Percentiles rank a stretch among this genome's conserved stretches.
Evolutionary conservation across 139 green algal species (phyloP).

Genomic region (Volvox reticuliferus): DNA sequence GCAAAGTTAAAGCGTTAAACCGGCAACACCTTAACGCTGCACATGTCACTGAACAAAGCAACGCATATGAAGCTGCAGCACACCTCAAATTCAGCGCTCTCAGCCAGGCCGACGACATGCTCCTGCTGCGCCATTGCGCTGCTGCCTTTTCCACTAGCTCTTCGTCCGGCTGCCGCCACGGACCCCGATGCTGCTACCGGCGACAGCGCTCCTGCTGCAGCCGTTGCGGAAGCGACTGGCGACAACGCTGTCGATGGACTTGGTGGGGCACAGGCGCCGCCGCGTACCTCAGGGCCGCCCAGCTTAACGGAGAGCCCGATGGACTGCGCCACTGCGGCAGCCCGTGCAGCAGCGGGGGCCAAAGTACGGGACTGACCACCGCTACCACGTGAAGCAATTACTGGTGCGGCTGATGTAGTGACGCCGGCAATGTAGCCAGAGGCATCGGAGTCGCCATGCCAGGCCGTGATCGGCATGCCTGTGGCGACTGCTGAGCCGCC

Average conservation of each 20-base stretch:
- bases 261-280: background rate
- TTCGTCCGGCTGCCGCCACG: too few species aligned
- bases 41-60: too few species aligned
- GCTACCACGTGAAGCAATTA: background rate
- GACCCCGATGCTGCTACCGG: background rate
- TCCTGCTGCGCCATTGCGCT: background rate
- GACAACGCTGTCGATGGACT: background rate
- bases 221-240: too few species aligned
- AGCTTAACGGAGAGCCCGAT: slow-evolving; percentile 25
- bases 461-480: background rate
- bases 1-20: too few species aligned
- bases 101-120: background rate
- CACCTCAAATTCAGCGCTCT: too few species aligned
- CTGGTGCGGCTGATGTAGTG: background rate
- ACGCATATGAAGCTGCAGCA: too few species aligned
- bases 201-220: background rate
- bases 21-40: too few species aligned
- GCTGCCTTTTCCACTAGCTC: background rate
- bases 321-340: slow-evolving; percentile 22
- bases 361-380: background rate
- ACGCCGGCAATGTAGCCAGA: background rate
- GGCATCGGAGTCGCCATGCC: background rate
- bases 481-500: background rate
- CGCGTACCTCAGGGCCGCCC: background rate
- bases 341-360: background rate